Evolutionary conservation across 1,284 basidiomycete species (phyloP), one percentile per base, ranked within the genome.

Genomic region (Trichosporon ovoides): DNA sequence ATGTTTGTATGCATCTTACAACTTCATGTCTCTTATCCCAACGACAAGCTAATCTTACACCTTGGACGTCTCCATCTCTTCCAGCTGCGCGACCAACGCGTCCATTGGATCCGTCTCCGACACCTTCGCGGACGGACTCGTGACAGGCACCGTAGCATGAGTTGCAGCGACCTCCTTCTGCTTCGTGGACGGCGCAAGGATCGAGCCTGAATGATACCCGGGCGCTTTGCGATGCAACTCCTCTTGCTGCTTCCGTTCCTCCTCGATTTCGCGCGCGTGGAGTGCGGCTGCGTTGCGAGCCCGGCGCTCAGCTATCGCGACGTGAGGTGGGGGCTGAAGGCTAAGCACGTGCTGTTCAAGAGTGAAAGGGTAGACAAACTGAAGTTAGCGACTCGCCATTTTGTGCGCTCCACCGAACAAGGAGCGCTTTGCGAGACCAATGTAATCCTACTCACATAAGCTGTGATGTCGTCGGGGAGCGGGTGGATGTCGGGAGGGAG

Each of bases 311-410:
- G 84, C 81, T 34, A 88, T 80, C 1, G 86, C 87, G 16, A 81
- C 77, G 58, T 84, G 80, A 9, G 88, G 85, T 3, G 88, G 82
- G 0, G 86, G 82, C 71, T 87, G 85, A 52, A 89, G 76, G 1
- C 85, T 83, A 56, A 93, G 73, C 63, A 91, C 81, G 69, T 94
- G 91, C 0, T 86, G 83, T 70, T 96, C 92, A 54, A 96, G 82
- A 0, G 90, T 88, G 79, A 90, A 94, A 2, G 92, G 92, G 70
- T 96, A 95, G 36, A 89, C 92, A 68, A 95, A 95, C 92, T 96
- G 70, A 11, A 13, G 22, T 51, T 11, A 49, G 51, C 49, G 28
- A 14, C 2, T 7, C 9, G 3, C 9, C 28, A 31, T 31, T 5
- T n/a, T 55, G 12, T 20, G 9, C 9, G 40, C 7, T 7, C 14